A percentile compares a stretch with the other conserved stretches of the same genome.
phyloP scores from a whole-genome alignment of 2,329 filamentous ascomycete genomes.

The Arachnopeziza araneosa region DNA sequence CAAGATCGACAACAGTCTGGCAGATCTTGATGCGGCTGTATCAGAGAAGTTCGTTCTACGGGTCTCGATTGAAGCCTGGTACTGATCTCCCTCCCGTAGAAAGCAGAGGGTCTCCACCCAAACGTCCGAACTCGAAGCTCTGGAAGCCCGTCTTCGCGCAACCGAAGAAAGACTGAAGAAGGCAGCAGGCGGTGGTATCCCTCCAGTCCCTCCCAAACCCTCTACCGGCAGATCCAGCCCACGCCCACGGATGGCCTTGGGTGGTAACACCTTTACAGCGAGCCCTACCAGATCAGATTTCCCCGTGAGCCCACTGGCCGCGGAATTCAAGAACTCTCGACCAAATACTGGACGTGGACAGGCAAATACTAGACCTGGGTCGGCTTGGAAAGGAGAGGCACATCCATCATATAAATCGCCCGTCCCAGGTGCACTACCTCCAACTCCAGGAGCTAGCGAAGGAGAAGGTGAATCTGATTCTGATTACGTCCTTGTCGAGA shows the following conservation, averaged over 20 bases:
- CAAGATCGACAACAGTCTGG: conserved; percentile 68
- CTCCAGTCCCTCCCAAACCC: conserved; percentile 1
- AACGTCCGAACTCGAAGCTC: conserved; percentile 73
- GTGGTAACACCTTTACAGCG: background rate
- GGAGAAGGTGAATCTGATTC: conserved; percentile 26
- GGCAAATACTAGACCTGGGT: conserved; percentile 6
- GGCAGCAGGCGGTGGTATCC: conserved; percentile 8
- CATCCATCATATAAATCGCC: conserved; percentile 5
- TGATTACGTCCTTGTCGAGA: conserved; percentile 25
- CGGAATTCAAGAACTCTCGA: conserved; percentile 10
- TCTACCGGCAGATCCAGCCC: conserved; percentile 18
- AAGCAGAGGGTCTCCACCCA: conserved; percentile 73
- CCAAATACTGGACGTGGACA: conserved; percentile 7
- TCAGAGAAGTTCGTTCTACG: conserved; percentile 61
- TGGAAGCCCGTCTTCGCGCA: conserved; percentile 77
- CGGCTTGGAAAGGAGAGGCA: too few relatives aligned
- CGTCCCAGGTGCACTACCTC: conserved; percentile 28
- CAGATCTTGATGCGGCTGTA: conserved; percentile 68
- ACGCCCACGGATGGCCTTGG: conserved; percentile 8
- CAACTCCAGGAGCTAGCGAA: conserved; percentile 32
- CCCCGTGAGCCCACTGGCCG: conserved; percentile 16
- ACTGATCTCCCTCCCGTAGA: background rate
- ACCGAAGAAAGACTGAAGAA: conserved; percentile 72
- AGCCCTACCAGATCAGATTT: background rate
- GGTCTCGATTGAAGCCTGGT: background rate